Evolutionary conservation across 257 asterid genomes (phyloP).

Genomic region (Parsonsia alboflavescens): DNA sequence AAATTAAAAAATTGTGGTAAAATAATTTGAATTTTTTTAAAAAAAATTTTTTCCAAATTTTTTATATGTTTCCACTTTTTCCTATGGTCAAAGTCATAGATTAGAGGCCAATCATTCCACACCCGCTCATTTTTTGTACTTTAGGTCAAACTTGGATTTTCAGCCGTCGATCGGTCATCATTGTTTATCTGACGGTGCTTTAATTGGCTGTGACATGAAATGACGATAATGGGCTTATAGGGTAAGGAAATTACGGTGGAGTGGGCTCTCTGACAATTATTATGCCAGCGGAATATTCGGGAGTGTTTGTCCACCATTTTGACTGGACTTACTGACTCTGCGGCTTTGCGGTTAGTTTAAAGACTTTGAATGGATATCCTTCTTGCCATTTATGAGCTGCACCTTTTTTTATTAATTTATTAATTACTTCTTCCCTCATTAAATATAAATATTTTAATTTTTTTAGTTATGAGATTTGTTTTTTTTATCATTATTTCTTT

Average conservation of each 20-base stretch:
- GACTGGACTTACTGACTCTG: slow-evolving; percentile 22
- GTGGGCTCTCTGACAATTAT: slow-evolving; percentile 19
- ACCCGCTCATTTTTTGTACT: slow-evolving; percentile 20
- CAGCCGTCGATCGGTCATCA: slow-evolving; percentile 17
- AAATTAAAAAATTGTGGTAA: too few species aligned
- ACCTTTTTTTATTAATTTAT: too few species aligned
- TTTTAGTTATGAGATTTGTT: too few species aligned
- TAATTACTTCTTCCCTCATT: too few species aligned
- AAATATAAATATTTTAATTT: too few species aligned
- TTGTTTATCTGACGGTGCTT: slow-evolving; percentile 6
- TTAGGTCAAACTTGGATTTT: slow-evolving; percentile 27
- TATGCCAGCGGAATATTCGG: slow-evolving; percentile 36
- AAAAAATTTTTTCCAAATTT: neutral
- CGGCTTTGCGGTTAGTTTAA: slow-evolving; percentile 18
- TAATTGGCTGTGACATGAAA: neutral
- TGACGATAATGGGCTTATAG: slow-evolving; percentile 14
- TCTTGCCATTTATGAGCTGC: neutral
- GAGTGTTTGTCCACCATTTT: slow-evolving; percentile 23
- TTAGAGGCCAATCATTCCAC: slow-evolving; percentile 39
- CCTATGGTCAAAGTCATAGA: slow-evolving; percentile 33
- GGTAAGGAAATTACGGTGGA: slow-evolving; percentile 8
- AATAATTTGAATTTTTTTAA: neutral
- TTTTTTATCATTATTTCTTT: too few species aligned
- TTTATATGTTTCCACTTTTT: neutral
- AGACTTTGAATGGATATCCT: slow-evolving; percentile 17